Base-by-base conservation (phyloP, 2,329 filamentous ascomycete species). In the Penicillium sp. region DNA sequence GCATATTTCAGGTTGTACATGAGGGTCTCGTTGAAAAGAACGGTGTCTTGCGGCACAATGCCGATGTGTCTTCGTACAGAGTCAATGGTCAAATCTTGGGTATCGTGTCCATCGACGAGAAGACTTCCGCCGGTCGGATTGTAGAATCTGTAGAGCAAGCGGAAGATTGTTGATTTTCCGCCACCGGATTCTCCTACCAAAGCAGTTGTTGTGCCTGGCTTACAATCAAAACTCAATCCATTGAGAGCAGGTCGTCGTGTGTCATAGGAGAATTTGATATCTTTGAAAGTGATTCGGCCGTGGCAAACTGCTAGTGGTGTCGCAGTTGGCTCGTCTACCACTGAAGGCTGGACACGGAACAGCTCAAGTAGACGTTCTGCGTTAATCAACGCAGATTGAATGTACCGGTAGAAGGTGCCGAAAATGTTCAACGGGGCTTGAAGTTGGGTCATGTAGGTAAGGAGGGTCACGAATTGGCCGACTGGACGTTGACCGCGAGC, bases 1-100 rank as follows among this genome's bases (percentile, higher is more conserved):
- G 89, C 89, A 67, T 93, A 93, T 67, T 83, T 85, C 52, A 93
- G 78, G 67, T 93, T 93, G 74, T 91, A 92, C 88, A 92, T 90
- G 49, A 93, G 75, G 1, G 86, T 85, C 67, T 92, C 89, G 70
- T 93, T 92, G 79, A 93, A 93, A 19, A 93, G 76, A 4, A 91
- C 86, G 2, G 90, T 93, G 63, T 95, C 90, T 70, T 96, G 91
- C 1, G 91, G 90, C 6, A 95, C 91, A 30, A 95, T 90, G 19
- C 90, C 90, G 64, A 95, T 93, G 69, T 89, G 86, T 55, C 83
- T 81, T 60, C 91, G 83, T 47, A 95, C 81, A 11, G 89, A 92
- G 71, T 94, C 87, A 63, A 95, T 93, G 4, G 89, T 91, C 55
- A 94, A 76, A 62, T 90, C 85, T 69, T 87, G 84, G 44, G 94